A percentile compares a stretch with the other conserved stretches of the same genome.
Evolutionary conservation across 2,329 filamentous ascomycete genomes (phyloP).

Genomic region (Fusarium pseudonygamai): DNA sequence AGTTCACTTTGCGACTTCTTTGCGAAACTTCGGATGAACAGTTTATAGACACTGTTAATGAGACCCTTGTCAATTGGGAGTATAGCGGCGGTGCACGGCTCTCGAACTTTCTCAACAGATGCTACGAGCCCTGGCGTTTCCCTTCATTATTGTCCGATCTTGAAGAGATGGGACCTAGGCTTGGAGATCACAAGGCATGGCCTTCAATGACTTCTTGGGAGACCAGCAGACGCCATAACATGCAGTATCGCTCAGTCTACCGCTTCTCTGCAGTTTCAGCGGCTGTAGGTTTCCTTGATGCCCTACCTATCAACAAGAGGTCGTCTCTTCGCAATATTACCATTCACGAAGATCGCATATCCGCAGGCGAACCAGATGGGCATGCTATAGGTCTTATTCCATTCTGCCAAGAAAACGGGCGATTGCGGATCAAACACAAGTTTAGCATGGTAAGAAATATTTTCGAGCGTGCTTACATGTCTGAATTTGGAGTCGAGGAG

Average conservation of each 20-base stretch:
- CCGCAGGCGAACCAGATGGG: not conserved
- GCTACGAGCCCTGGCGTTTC: not conserved
- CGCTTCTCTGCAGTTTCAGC: not conserved
- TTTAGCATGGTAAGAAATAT: not conserved
- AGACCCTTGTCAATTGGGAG: fast-evolving
- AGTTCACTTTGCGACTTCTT: not conserved
- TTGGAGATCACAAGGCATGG: not conserved
- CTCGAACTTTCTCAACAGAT: not conserved
- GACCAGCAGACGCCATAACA: not conserved
- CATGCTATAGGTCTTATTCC: not conserved
- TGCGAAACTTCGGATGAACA: not conserved
- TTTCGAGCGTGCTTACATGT: not conserved
- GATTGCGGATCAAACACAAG: not conserved
- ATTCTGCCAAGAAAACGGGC: not conserved
- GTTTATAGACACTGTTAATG: fast-evolving
- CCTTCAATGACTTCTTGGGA: not conserved
- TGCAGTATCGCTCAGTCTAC: not conserved
- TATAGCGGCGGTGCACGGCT: not conserved
- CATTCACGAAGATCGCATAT: not conserved
- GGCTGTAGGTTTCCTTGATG: not conserved
- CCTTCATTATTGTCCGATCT: not conserved
- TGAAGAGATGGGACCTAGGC: not conserved
- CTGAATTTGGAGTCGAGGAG: not conserved
- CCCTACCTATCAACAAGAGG: not conserved
- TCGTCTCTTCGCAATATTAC: not conserved